Evolutionary conservation across 208 protist species (phyloP), one percentile per base, ranked within the genome.

Genomic region (Trypanosoma mega): DNA sequence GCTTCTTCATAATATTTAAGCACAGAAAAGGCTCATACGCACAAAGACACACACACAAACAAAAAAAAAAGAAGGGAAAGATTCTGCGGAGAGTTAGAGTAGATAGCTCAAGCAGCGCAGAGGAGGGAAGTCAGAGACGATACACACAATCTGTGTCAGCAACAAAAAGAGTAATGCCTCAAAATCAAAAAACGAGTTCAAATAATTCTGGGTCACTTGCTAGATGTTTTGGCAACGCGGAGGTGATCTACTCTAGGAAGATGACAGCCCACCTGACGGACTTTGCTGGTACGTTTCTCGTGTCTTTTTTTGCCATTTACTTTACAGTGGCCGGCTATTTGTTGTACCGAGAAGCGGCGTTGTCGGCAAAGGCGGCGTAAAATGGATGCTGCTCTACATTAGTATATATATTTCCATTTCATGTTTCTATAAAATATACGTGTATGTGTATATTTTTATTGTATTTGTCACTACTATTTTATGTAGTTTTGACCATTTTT

Each of bases 261-360:
- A 80, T 68, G 9, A 88, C 86, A 9, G 71, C 79, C 18, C 45
- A 43, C 23, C 74, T 90, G n/a, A 90, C 80, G 4, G 83, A 93
- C 54, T 62, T 85, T 47, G 76, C 78, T 0, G 87, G 87, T 1
- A 80, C 77, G 0, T 85, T 93, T 46, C 60, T 93, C 21, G 68
- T 93, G 8, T 16, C 68, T 33, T 89, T 79, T 64, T 74, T 90
- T 53, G 70, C 80, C 12, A 57, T 93, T 50, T 93, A 93, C 78
- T 90, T 90, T 63, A 85, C 86, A 23, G 58, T 79, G n/a, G 69
- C 63, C 12, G 82, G 78, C 1, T 90, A 90, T 52, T 63, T 93
- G 33, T 73, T 87, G 33, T 90, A 90, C 75, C 87, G 83, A 26
- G 83, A 93, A 46, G 21, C 66, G 0, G 78, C 73, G 1, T 63